phyloP scores from a whole-genome alignment of 2,329 filamentous ascomycete species.

The Fusarium aywerte region DNA sequence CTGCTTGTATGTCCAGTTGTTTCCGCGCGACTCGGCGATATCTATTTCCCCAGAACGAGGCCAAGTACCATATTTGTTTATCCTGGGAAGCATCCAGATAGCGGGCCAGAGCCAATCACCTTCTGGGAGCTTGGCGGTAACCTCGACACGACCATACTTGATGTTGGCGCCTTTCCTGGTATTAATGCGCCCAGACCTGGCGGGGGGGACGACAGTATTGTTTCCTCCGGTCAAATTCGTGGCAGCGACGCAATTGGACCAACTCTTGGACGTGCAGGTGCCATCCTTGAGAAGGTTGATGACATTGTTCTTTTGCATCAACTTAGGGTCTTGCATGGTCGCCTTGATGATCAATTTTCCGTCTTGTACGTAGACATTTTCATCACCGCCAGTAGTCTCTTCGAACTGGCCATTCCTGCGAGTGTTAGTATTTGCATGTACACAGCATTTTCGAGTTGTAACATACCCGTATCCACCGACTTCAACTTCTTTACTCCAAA shows the following conservation, averaged over 20 bases:
- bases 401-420: slow-evolving; percentile 83
- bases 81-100: slow-evolving; percentile 88
- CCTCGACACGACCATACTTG: slow-evolving; percentile 84
- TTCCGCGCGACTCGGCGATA: slow-evolving; percentile 82
- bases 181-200: slow-evolving; percentile 81
- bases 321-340: slow-evolving; percentile 75
- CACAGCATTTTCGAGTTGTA: background rate
- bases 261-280: slow-evolving; percentile 71
- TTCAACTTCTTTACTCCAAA: slow-evolving; percentile 81
- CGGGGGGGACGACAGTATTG: slow-evolving; percentile 79
- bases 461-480: slow-evolving; percentile 80
- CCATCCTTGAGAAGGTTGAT: slow-evolving; percentile 75
- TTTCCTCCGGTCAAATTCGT: slow-evolving; percentile 79
- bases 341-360: slow-evolving; percentile 79
- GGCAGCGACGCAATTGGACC: slow-evolving; percentile 70
- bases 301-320: slow-evolving; percentile 73
- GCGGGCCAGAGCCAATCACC: slow-evolving; percentile 93
- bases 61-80: slow-evolving; percentile 79
- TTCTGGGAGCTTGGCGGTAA: slow-evolving; percentile 77
- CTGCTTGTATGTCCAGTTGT: slow-evolving; percentile 79
- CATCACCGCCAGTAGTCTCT: slow-evolving; percentile 74
- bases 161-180: slow-evolving; percentile 76
- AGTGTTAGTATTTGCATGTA: background rate
- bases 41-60: slow-evolving; percentile 86
- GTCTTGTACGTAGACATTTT: slow-evolving; percentile 79